These are phyloP conservation scores for Aspergillus ochraceus DNA, from an alignment of 2,329 filamentous ascomycete genomes.

Conservation along the genomic window DNA sequence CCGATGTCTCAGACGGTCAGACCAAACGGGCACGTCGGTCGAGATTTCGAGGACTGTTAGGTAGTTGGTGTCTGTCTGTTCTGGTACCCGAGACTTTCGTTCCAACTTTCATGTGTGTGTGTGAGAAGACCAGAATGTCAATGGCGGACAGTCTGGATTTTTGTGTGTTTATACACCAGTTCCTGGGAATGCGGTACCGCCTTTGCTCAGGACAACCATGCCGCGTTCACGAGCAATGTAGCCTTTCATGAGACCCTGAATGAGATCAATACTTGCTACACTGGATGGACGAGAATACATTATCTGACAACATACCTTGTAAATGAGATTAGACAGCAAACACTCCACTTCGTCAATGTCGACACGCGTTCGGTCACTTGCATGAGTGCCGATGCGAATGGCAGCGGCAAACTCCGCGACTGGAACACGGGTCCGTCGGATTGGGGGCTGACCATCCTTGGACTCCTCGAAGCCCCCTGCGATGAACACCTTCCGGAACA, in stretches of 20 bases:
- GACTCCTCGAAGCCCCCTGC: constrained; percentile 76
- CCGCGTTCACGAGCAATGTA: constrained; percentile 91
- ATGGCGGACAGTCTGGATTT: background rate
- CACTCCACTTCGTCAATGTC: constrained; percentile 96
- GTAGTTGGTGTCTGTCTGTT: no score
- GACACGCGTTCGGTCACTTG: constrained; percentile 56
- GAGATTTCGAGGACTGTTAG: no score
- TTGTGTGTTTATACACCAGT: constrained; percentile 62
- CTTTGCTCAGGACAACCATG: constrained; percentile 90
- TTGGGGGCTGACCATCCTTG: constrained; percentile 65
- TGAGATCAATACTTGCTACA: constrained; percentile 8
- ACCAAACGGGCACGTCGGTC: no score
- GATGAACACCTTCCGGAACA: constrained; percentile 88
- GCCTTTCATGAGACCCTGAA: constrained; percentile 91
- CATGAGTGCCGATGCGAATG: constrained; percentile 67
- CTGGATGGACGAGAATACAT: background rate
- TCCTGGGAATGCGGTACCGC: constrained; percentile 80
- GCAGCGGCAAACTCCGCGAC: constrained; percentile 83
- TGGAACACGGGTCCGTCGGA: constrained; percentile 71
- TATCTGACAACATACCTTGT: constrained; percentile 69
- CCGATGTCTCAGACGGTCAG: no score
- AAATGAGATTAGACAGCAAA: constrained; percentile 92
- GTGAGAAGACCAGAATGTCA: no score
- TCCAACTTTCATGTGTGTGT: no score
- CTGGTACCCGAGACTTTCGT: no score